A percentile compares a stretch with the other conserved stretches of the same genome.
phyloP scores from a whole-genome alignment of 202 grass and related monocot species.

The Elaeis oleifera region DNA sequence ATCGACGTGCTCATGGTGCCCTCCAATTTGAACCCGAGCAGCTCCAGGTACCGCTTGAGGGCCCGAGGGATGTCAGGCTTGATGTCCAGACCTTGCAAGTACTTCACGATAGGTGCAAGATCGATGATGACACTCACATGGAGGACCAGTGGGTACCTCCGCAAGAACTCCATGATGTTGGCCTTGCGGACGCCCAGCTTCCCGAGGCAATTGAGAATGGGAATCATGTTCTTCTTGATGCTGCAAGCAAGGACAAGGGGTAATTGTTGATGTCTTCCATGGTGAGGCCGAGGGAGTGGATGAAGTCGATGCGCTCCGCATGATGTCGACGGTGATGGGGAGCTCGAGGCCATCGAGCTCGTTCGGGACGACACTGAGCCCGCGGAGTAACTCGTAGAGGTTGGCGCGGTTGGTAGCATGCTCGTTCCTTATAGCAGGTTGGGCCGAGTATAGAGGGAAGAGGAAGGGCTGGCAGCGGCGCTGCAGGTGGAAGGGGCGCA shows the following conservation, averaged over 20 bases:
- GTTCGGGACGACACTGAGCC: conserved; percentile 52
- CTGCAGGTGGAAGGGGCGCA: conserved; percentile 19
- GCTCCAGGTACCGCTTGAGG: conserved; percentile 74
- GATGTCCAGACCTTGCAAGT: conserved; percentile 84
- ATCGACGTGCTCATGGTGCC: conserved; percentile 99
- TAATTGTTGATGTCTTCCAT: conserved; percentile 64
- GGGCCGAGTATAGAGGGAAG: conserved; percentile 69
- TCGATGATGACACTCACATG: conserved; percentile 91
- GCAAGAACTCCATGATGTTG: conserved; percentile 60
- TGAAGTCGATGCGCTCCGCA: conserved; percentile 90
- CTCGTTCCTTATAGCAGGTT: conserved; percentile 63
- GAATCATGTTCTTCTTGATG: conserved; percentile 94
- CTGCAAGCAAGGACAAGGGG: conserved; percentile 85
- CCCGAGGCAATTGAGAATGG: conserved; percentile 86
- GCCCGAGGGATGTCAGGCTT: conserved; percentile 62
- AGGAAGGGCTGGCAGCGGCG: conserved; percentile 3
- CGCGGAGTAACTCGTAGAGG: conserved; percentile 63
- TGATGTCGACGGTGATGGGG: conserved; percentile 71
- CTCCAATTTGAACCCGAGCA: conserved; percentile 93
- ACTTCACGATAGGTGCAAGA: conserved; percentile 73
- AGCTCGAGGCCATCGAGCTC: conserved; percentile 81
- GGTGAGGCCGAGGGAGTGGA: conserved; percentile 57
- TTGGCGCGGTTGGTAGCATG: conserved; percentile 43
- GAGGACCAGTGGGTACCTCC: conserved; percentile 86
- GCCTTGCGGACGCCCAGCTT: conserved; percentile 76